Evolutionary conservation across 176 grass and related monocot genomes (phyloP).

Genomic region (Canna indica): DNA sequence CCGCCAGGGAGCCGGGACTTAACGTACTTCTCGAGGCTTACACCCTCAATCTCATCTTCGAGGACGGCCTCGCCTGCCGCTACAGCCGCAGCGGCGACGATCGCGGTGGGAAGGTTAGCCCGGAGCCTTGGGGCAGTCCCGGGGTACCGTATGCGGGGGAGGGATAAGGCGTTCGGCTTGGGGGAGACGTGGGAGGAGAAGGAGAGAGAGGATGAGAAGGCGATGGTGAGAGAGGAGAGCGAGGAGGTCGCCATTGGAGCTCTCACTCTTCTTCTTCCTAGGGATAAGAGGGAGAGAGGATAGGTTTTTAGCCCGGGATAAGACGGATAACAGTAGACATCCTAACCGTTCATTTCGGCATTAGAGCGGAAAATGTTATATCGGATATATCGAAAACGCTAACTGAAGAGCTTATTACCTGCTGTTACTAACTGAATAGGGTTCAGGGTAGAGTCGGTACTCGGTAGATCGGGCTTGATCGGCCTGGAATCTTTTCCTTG

Average conservation of each 20-base stretch:
- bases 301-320: not conserved
- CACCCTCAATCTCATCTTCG: slow-evolving; percentile 24
- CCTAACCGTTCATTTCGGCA: not conserved
- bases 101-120: not conserved
- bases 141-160: slow-evolving; percentile 21
- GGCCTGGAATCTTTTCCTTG: no score
- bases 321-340: not conserved
- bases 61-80: slow-evolving; percentile 22
- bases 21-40: slow-evolving; percentile 61
- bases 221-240: slow-evolving; percentile 53
- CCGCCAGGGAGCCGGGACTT: slow-evolving; percentile 74
- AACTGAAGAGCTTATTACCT: no score
- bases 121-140: not conserved
- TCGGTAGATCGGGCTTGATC: no score
- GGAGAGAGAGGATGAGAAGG: slow-evolving; percentile 56
- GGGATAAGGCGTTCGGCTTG: not conserved
- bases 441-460: no score
- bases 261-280: not conserved
- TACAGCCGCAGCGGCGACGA: slow-evolving; percentile 18
- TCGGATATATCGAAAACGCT: no score
- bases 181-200: slow-evolving; percentile 29
- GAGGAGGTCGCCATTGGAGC: slow-evolving; percentile 47
- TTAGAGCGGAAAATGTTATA: not conserved
- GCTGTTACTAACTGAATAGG: no score
- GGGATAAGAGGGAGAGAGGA: not conserved